These are phyloP conservation scores for Flaveria ramosissima DNA, from an alignment of 129 eudicot species.

Conservation along the genomic window DNA sequence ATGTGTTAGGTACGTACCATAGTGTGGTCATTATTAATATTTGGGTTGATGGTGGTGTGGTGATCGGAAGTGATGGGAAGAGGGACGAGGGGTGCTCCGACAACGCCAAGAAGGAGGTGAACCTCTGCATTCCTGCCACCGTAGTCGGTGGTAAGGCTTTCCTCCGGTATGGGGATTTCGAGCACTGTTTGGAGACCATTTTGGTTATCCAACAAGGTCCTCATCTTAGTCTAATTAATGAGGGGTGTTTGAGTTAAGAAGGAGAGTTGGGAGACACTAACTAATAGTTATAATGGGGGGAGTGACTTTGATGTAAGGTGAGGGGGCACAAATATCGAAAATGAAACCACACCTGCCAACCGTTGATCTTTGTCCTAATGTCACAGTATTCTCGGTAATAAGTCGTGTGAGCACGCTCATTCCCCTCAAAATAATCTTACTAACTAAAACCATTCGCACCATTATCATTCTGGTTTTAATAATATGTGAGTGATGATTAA, in stretches of 20 bases:
- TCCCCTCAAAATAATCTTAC: neutral
- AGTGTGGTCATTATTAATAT: slow-evolving; percentile 48
- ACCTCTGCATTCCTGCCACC: slow-evolving; percentile 53
- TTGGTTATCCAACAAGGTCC: slow-evolving; percentile 63
- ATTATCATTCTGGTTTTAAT: too few species aligned
- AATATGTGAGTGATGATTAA: too few species aligned
- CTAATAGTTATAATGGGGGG: neutral
- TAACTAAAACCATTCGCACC: too few species aligned
- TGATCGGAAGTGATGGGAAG: slow-evolving; percentile 55
- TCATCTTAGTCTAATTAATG: slow-evolving; percentile 37
- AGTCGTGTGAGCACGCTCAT: slow-evolving; percentile 83
- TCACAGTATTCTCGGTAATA: slow-evolving; percentile 32
- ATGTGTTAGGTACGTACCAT: slow-evolving; percentile 64
- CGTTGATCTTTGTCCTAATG: slow-evolving; percentile 41
- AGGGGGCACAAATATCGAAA: slow-evolving; percentile 32
- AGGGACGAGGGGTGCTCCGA: slow-evolving; percentile 90
- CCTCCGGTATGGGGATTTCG: slow-evolving; percentile 92
- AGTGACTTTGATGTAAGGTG: slow-evolving; percentile 40
- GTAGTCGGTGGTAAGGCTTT: slow-evolving; percentile 42
- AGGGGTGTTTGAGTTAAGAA: slow-evolving; percentile 22
- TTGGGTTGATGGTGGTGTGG: slow-evolving; percentile 27
- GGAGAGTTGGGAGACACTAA: neutral
- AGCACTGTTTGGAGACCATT: slow-evolving; percentile 88
- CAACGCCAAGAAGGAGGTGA: slow-evolving; percentile 82
- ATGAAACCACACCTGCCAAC: slow-evolving; percentile 47